phyloP scores from a whole-genome alignment of 2,329 filamentous ascomycete species.

The Fusarium vanettenii region DNA sequence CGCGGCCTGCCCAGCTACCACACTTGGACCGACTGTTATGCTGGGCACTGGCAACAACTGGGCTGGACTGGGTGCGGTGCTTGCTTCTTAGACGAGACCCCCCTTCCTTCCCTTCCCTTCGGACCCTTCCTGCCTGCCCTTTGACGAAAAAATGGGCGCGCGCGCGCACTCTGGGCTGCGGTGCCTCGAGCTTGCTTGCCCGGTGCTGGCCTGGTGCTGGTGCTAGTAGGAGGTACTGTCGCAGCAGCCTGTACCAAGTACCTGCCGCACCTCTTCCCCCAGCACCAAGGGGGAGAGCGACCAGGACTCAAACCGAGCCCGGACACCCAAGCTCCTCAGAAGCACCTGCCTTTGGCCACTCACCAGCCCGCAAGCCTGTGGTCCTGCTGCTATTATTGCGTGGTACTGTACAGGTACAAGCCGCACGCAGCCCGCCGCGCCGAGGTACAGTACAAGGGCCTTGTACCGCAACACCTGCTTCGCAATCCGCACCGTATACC shows the following conservation, averaged over 20 bases:
- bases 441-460: conserved; percentile 51
- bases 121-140: conserved; percentile 11
- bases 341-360: conserved; percentile 39
- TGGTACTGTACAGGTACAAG: conserved; percentile 56
- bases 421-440: conserved; percentile 44
- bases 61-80: conserved; percentile 21
- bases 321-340: conserved; percentile 38
- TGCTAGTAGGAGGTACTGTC: conserved; percentile 35
- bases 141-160: conserved; percentile 42
- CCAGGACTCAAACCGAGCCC: conserved; percentile 37
- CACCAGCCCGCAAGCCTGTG: conserved; percentile 32
- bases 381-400: conserved; percentile 43
- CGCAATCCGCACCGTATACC: conserved; percentile 51
- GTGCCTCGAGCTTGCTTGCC: conserved; percentile 3
- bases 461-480: conserved; percentile 43
- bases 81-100: conserved; percentile 43
- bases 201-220: conserved; percentile 30
- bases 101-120: conserved; percentile 32
- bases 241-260: conserved; percentile 32
- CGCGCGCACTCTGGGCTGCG: conserved; percentile 28
- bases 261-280: conserved; percentile 32
- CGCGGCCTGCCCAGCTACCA: conserved; percentile 45
- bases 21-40: conserved; percentile 42
- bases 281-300: conserved; percentile 10
- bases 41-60: conserved; percentile 40